Evolutionary conservation across 805 yeast genomes (phyloP), one percentile per base, ranked within the genome.

Genomic region (Clavispora asparagi): DNA sequence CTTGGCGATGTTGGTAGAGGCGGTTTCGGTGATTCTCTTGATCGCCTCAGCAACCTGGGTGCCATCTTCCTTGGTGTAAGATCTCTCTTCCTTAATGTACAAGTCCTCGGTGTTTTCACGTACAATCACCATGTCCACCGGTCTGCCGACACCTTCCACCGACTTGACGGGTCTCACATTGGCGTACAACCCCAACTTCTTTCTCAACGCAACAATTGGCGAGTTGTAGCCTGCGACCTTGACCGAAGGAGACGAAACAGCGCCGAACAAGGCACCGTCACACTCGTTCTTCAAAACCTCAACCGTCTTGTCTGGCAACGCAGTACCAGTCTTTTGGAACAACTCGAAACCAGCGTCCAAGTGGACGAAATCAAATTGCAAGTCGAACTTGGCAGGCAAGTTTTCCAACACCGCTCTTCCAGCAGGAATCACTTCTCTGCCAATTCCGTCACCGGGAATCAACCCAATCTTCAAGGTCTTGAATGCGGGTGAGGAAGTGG

Each of bases 391-490:
- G n/a, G 85, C 68, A 39, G 92, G 90, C 48, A 94, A 78, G 51
- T 82, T 84, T 69, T 92, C 92, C 57, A 94, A 76, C 28, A 94
- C 80, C 53, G 87, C 87, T 57, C 81, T 80, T 58, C 99, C 99
- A 39, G 98, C 96, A 51, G 99, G 99, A 50, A 94, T 91, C 40
- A 94, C 99, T 71, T 94, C 99, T 61, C 86, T 82, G 46, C 99
- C 99, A 57, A 94, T 94, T 55, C 99, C 99, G 67, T 94, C 99
- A 64, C 99, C 99, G 43, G 99, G 97, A 57, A 94, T 91, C 62
- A 94, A 77, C 49, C 87, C 85, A 44, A 71, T 71, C 54, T 69
- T 71, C 51, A 71, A 59, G 42, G 61, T 57, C 56, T 67, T 70
- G 50, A 61, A 52, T 25, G 65, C 51, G 10, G 59, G 47, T 12